Base-by-base conservation (phyloP, 345 rosid genomes). In the Citrus medica region DNA sequence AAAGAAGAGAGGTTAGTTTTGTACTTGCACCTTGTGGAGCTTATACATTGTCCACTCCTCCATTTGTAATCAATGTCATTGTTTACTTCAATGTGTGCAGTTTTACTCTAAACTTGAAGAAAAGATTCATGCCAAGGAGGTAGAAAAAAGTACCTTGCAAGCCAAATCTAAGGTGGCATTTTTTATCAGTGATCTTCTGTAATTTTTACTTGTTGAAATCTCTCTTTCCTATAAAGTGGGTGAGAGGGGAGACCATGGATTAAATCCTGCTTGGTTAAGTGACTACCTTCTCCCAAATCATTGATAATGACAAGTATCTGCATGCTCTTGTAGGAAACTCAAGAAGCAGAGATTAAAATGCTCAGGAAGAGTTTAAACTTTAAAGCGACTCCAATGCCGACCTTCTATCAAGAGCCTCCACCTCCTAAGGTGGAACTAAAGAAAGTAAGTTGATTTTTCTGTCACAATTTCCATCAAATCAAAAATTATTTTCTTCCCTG, bases 301-400 rank as follows among this genome's bases (percentile, higher is more conserved):
- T 9, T 6, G 28, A 68, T 78, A 35, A 42, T 42, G 21, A 67
- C 5, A 40, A 32, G 69, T 42, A 30, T 28, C 46, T 80, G 33
- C 68, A 58, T 82, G 25, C 46, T 68, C 72, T 67, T 67, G 14
- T 85, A 97, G 99, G 98, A 97, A 90, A 85, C 93, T 66, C 98
- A 92, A 89, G 97, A 97, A 79, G 99, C 98, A 60, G 99, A 97
- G 88, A 86, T 97, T 73, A 92, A 87, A 89, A 79, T 86, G 90
- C 86, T 97, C 48, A 89, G 99, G 86, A 97, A 94, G 86, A 94
- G 93, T 84, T 87, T 97, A 89, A 86, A 80, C 82, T 97, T 97
- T 84, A 97, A 93, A 84, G 99, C 99, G 69, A 94, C 98, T 55
- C 99, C 99, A 10, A 92, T 97, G 98, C 98, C 99, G 19, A 91